phyloP scores from a whole-genome alignment of 78 protist genomes.

The Speleostelium caveatum region DNA sequence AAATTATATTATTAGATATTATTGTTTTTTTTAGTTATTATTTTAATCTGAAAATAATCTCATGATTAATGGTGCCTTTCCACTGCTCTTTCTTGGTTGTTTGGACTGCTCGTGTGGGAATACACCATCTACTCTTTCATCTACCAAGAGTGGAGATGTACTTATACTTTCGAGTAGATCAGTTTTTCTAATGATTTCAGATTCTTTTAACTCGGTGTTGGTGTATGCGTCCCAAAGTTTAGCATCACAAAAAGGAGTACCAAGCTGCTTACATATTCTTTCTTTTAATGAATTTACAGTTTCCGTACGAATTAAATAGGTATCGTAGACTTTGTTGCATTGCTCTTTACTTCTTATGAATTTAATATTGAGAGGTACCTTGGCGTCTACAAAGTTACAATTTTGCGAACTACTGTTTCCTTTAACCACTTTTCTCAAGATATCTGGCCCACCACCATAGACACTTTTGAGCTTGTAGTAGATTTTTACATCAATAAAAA shows the following conservation, averaged over 20 bases:
- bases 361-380: background rate
- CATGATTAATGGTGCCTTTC: no score
- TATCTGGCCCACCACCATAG: background rate
- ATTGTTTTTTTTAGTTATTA: no score
- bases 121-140: no score
- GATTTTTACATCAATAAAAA: background rate
- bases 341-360: background rate
- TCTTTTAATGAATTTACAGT: constrained; percentile 4
- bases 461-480: background rate
- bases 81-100: no score
- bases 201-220: background rate
- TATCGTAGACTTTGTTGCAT: background rate
- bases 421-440: background rate
- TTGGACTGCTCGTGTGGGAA: no score
- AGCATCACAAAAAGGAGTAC: constrained; percentile 12
- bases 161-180: constrained; percentile 14
- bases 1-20: no score
- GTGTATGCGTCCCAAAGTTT: constrained; percentile 79
- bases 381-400: no score
- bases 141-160: no score
- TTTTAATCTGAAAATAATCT: no score
- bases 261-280: constrained; percentile 37
- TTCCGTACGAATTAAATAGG: background rate
- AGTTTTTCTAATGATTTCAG: constrained; percentile 25
- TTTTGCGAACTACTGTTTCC: background rate